These are phyloP conservation scores for Nymphaea thermarum DNA, from an alignment of 164 flowering plant species.

Conservation along the genomic window DNA sequence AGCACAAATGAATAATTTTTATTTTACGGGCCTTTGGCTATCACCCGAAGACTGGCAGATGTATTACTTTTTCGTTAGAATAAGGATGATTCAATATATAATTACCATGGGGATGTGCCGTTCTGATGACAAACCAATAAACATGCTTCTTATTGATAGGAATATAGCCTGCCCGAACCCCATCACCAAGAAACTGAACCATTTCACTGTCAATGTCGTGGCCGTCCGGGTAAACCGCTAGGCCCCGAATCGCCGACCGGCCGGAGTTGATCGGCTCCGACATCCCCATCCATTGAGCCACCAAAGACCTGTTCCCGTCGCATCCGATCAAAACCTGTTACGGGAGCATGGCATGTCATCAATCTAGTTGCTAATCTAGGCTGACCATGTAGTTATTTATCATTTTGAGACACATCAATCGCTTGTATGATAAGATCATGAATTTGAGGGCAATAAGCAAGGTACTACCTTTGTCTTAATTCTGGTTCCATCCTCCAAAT, in stretches of 20 bases:
- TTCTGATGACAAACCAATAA: slow-evolving; percentile 46
- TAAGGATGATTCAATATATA: no score
- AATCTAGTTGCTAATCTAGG: no score
- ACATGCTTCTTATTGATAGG: slow-evolving; percentile 31
- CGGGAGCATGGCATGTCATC: not conserved
- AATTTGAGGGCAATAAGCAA: not conserved
- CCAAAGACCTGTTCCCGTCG: slow-evolving; percentile 48
- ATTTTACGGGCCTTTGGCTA: no score
- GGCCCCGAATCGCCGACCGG: slow-evolving; percentile 33
- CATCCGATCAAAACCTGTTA: slow-evolving; percentile 40
- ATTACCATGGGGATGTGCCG: slow-evolving; percentile 18
- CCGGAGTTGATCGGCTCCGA: slow-evolving; percentile 20
- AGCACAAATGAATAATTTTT: no score
- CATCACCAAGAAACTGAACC: slow-evolving; percentile 29
- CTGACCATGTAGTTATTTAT: no score
- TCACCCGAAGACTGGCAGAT: no score
- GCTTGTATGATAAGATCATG: not conserved
- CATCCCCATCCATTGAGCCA: slow-evolving; percentile 35
- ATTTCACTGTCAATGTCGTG: slow-evolving; percentile 32
- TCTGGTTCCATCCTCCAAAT: slow-evolving; percentile 52
- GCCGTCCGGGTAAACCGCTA: slow-evolving; percentile 12
- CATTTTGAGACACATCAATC: not conserved
- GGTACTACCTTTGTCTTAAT: slow-evolving; percentile 45
- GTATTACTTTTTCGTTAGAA: no score
- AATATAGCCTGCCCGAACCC: slow-evolving; percentile 31